Conservation (phyloP, 257 asterid genomes). For the Datura wrightii region DNA sequence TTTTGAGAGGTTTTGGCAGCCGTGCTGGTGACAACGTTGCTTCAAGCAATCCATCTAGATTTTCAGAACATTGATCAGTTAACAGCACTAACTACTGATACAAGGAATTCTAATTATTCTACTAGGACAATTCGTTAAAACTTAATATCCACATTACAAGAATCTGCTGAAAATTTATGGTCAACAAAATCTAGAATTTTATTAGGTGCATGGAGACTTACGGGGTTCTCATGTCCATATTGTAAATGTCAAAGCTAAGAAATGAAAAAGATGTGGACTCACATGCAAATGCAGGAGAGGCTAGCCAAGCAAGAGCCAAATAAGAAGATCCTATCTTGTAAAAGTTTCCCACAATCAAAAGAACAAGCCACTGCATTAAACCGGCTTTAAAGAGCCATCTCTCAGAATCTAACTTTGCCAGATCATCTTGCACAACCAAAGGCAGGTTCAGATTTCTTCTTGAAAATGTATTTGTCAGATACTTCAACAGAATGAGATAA, state of each 20-base stretch:
- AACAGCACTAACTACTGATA: slow-evolving; percentile 23
- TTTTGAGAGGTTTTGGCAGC: slow-evolving; percentile 90
- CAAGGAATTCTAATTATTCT: slow-evolving; percentile 23
- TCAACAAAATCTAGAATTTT: neutral
- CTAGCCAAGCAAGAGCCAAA: slow-evolving; percentile 86
- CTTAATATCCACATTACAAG: neutral
- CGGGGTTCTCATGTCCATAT: slow-evolving; percentile 4
- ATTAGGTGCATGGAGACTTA: neutral
- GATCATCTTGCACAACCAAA: slow-evolving; percentile 47
- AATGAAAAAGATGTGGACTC: slow-evolving; percentile 49
- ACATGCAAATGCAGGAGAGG: slow-evolving; percentile 95
- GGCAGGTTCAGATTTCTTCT: slow-evolving; percentile 57
- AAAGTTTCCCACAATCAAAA: slow-evolving; percentile 70
- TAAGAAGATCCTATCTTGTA: slow-evolving; percentile 77
- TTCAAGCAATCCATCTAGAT: slow-evolving; percentile 91
- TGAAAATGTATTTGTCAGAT: slow-evolving; percentile 51
- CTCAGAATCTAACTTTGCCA: slow-evolving; percentile 93
- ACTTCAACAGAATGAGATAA: slow-evolving; percentile 55
- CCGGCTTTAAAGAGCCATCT: slow-evolving; percentile 95
- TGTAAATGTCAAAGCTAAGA: neutral
- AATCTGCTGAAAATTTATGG: slow-evolving; percentile 2
- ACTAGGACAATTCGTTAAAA: slow-evolving; percentile 14
- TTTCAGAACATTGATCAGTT: slow-evolving; percentile 47
- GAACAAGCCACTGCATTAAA: slow-evolving; percentile 77
- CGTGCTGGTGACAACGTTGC: slow-evolving; percentile 92